A percentile compares a stretch with the other conserved stretches of the same genome.
Conservation (phyloP, 805 yeast species). For the Priceomyces medius region DNA sequence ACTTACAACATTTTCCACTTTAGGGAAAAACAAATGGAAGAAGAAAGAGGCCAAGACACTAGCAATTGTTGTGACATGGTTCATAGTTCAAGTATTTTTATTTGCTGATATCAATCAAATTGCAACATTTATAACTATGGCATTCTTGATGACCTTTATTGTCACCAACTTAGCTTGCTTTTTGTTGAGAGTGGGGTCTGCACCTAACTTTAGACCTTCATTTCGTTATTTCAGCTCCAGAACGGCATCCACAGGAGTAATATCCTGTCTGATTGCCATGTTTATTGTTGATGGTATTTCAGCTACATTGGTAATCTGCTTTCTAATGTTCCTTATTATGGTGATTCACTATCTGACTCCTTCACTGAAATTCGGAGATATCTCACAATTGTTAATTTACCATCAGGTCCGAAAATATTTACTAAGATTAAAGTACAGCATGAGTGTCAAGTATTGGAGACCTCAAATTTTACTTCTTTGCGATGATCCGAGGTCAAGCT, state of each 20-base stretch:
- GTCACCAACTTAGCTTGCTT: constrained; percentile 95
- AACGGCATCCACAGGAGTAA: constrained; percentile 78
- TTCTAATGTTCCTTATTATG: constrained; percentile 64
- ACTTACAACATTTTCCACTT: constrained; percentile 47
- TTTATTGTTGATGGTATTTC: constrained; percentile 90
- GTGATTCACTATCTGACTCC: constrained; percentile 88
- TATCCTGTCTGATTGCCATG: constrained; percentile 78
- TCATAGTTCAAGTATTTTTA: constrained; percentile 77
- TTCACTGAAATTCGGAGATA: constrained; percentile 98
- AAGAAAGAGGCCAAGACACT: constrained; percentile 56
- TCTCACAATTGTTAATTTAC: constrained; percentile 89
- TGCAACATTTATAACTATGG: constrained; percentile 96
- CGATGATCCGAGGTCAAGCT: constrained; percentile 87
- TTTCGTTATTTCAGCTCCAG: constrained; percentile 80
- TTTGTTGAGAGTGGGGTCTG: constrained; percentile 79
- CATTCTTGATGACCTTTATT: constrained; percentile 92
- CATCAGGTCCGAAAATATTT: constrained; percentile 95
- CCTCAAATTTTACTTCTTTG: constrained; percentile 89
- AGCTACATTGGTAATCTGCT: constrained; percentile 71
- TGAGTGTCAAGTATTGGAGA: constrained; percentile 95
- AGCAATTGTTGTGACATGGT: constrained; percentile 75
- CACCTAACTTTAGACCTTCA: constrained; percentile 98
- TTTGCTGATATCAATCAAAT: constrained; percentile 90
- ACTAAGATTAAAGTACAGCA: constrained; percentile 75
- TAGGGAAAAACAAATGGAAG: constrained; percentile 39